A percentile compares a stretch with the other conserved stretches of the same genome.
phyloP scores from a whole-genome alignment of 2,329 filamentous ascomycete genomes.

The Tetracladium maxilliforme region DNA sequence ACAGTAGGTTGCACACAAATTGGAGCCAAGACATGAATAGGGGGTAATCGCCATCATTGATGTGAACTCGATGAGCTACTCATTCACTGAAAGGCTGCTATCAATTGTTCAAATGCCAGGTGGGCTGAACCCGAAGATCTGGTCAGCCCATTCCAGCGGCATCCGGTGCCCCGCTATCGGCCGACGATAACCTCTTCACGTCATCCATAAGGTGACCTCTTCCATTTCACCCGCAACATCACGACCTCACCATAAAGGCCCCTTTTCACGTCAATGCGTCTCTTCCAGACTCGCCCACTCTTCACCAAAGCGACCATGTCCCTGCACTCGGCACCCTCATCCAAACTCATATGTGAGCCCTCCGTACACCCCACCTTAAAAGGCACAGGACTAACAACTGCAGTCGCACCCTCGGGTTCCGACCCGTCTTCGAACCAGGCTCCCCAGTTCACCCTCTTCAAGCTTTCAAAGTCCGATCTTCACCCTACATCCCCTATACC shows the following conservation, averaged over 20 bases:
- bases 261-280: background rate
- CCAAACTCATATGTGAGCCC: conserved; percentile 18
- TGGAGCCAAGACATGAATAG: background rate
- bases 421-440: conserved; percentile 45
- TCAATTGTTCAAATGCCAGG: too few relatives aligned
- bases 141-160: too few relatives aligned
- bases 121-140: too few relatives aligned
- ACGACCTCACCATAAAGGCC: background rate
- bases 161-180: too few relatives aligned
- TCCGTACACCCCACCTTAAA: conserved; percentile 1
- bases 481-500: conserved; percentile 51
- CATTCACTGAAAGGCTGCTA: too few relatives aligned
- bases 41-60: background rate
- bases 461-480: conserved; percentile 47
- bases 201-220: too few relatives aligned
- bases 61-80: background rate
- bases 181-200: too few relatives aligned
- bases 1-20: background rate
- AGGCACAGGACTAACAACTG: conserved; percentile 3
- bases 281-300: background rate
- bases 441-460: conserved; percentile 58
- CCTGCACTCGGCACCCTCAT: conserved; percentile 2
- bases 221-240: background rate
- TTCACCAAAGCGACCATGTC: background rate
- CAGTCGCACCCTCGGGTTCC: conserved; percentile 51